These are phyloP conservation scores for Rhypophila decipiens DNA, from an alignment of 495 filamentous ascomycete species.

Conservation along the genomic window DNA sequence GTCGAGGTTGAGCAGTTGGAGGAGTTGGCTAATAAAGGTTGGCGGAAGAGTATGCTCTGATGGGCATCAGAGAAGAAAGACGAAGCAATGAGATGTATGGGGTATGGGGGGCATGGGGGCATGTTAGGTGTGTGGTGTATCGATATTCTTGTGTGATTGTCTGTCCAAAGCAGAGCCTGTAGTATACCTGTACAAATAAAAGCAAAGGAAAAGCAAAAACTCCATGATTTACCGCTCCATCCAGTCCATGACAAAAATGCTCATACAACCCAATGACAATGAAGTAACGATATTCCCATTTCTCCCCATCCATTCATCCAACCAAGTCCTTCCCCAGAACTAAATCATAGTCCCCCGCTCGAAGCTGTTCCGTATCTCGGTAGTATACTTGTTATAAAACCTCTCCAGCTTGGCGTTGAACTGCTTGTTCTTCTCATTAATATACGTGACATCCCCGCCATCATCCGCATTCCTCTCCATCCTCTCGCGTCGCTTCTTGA, in stretches of 20 bases:
- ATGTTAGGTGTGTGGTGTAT: not conserved
- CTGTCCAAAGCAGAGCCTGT: too few relatives aligned
- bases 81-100: too few relatives aligned
- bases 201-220: constrained; percentile 1
- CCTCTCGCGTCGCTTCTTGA: constrained; percentile 79
- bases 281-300: constrained; percentile 10
- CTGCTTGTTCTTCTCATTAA: constrained; percentile 99
- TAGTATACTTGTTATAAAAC: constrained; percentile 98
- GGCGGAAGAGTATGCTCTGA: constrained; percentile 78
- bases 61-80: too few relatives aligned
- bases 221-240: too few relatives aligned
- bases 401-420: constrained; percentile 95
- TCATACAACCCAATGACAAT: too few relatives aligned
- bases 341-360: constrained; percentile 90
- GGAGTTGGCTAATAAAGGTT: constrained; percentile 63
- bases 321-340: constrained; percentile 12
- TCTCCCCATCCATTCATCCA: not conserved
- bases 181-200: not conserved
- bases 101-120: too few relatives aligned
- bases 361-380: constrained; percentile 94
- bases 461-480: constrained; percentile 68
- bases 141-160: too few relatives aligned
- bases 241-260: constrained; percentile 6
- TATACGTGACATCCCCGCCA: constrained; percentile 87
- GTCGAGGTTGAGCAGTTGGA: constrained; percentile 66